Evolutionary conservation across 106 monocot genomes (phyloP), one percentile per base, ranked within the genome.

Genomic region (Posidonia australis): DNA sequence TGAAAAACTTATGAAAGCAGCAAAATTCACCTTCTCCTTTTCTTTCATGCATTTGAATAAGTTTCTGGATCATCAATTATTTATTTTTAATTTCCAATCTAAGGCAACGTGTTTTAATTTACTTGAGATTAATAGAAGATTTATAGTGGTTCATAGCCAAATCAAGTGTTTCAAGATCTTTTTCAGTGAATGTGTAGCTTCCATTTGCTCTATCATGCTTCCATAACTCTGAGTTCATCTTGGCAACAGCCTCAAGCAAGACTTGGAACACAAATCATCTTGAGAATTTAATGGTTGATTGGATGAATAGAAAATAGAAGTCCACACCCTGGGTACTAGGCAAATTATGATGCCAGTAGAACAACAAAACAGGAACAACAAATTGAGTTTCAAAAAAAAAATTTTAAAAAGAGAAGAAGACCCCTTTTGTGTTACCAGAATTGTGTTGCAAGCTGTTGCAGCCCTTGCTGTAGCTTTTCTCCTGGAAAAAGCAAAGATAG

Each of bases 241-340:
- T 70, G 7, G 0, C 20, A 19, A 70, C 70, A 62, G 49, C 70
- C 14, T 60, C 70, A 43, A 51, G 51, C 61, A 70, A 61, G 19
- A 61, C 70, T 60, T 70, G 46, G 17, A 26, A 36, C 20, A 36
- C 25, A 17, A n/a, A 3, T 18, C 25, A 22, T 59, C 13, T n/a
- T 41, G 42, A 20, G 23, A 42, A 18, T 63, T 13, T 27, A 12
- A 10, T 31, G 13, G 58, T 27, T 2, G 26, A 21, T 21, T 23
- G 9, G 10, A 23, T 53, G 10, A 21, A 23, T n/a, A 53, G 12
- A 18, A 48, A 48, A 48, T 48, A 13, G 4, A 48, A 4, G 36
- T 36, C 48, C 1, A 9, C 1, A 14, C 1, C 16, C 2, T 13
- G 18, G 18, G 16, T 48, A 2, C 1, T 9, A 48, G 18, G 48